Conservation (phyloP, 2,329 filamentous ascomycete genomes). For the Saccharata proteae region DNA sequence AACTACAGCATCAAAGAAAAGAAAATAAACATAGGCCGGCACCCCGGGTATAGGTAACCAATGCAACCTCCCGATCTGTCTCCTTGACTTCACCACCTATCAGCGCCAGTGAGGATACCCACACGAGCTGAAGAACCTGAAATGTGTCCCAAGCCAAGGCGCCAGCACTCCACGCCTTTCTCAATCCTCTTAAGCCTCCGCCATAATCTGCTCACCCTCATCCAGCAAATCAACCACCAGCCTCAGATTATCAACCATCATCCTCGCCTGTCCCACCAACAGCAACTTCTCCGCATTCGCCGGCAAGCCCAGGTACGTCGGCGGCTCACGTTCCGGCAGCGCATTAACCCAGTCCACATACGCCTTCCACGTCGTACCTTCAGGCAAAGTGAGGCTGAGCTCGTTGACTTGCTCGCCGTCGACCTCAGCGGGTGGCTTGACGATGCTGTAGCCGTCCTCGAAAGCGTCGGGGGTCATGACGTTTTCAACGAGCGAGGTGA, state of each 20-base stretch:
- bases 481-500: slow-evolving; percentile 60
- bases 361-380: slow-evolving; percentile 68
- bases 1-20: too few relatives aligned
- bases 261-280: slow-evolving; percentile 74
- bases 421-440: slow-evolving; percentile 42
- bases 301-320: slow-evolving; percentile 85
- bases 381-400: slow-evolving; percentile 59
- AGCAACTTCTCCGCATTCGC: slow-evolving; percentile 94
- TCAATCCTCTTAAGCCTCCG: too few relatives aligned
- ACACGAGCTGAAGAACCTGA: too few relatives aligned
- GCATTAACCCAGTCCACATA: slow-evolving; percentile 87
- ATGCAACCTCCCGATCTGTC: too few relatives aligned
- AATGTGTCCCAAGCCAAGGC: too few relatives aligned
- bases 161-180: too few relatives aligned
- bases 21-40: too few relatives aligned
- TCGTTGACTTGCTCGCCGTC: slow-evolving; percentile 35
- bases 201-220: slow-evolving; percentile 84
- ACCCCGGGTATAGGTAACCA: too few relatives aligned
- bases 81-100: too few relatives aligned
- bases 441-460: slow-evolving; percentile 82
- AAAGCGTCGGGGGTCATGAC: slow-evolving; percentile 83
- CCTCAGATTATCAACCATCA: slow-evolving; percentile 72
- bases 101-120: too few relatives aligned
- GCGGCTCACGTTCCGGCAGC: slow-evolving; percentile 88
- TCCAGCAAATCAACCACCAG: slow-evolving; percentile 81